Conservation (phyloP, 1,284 basidiomycete species). For the Cutaneotrichosporon cyanovorans region DNA sequence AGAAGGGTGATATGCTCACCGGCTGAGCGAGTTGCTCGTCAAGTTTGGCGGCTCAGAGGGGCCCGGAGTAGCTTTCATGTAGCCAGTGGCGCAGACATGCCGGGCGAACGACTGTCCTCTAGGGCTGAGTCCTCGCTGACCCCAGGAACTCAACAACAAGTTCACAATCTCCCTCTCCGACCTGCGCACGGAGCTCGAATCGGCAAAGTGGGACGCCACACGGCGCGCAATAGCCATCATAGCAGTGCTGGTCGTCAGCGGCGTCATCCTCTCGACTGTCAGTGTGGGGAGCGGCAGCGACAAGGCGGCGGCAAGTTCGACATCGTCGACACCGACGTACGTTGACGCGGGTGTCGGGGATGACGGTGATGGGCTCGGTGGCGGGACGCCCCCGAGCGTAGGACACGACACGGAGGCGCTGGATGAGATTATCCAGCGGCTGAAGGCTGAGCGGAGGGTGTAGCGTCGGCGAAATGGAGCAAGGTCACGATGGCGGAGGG, state of each 20-base stretch:
- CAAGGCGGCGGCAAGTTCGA: neutral
- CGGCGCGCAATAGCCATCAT: constrained; percentile 61
- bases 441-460: neutral
- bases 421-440: neutral
- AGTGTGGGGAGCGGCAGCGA: neutral
- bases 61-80: no score
- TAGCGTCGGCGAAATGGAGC: no score
- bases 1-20: no score
- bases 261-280: constrained; percentile 11
- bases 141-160: constrained; percentile 75
- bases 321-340: neutral
- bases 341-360: constrained; percentile 2
- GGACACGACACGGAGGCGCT: no score
- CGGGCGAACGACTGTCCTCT: no score
- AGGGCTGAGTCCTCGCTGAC: neutral
- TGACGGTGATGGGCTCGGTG: neutral
- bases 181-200: constrained; percentile 75
- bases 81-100: no score
- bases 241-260: constrained; percentile 16
- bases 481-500: no score
- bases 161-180: constrained; percentile 77
- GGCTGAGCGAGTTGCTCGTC: no score
- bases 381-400: no score
- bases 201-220: constrained; percentile 86
- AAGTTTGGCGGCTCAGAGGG: no score